Evolutionary conservation across 192 early-diverging fungal genomes (phyloP).

Genomic region (Coemansia reversa): DNA sequence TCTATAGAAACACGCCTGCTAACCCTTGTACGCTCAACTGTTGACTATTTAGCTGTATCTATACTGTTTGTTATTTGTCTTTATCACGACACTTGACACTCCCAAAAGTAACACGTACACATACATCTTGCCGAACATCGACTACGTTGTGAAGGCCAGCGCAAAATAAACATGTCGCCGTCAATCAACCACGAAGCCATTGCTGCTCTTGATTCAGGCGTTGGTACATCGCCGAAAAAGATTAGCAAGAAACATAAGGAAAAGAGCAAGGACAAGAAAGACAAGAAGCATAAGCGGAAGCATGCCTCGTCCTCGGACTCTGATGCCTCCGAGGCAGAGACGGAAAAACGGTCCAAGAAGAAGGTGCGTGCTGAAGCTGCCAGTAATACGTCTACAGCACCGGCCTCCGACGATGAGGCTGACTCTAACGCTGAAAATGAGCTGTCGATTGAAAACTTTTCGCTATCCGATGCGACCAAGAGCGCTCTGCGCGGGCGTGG

Average conservation of each 20-base stretch:
- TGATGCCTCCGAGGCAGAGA: slow-evolving; percentile 34
- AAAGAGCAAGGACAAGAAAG: slow-evolving; percentile 34
- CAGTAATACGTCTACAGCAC: slow-evolving; percentile 29
- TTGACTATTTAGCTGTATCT: background rate
- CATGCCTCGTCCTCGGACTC: slow-evolving; percentile 28
- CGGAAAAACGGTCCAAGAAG: slow-evolving; percentile 50
- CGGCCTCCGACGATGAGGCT: slow-evolving; percentile 29
- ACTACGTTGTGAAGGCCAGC: background rate
- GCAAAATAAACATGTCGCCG: slow-evolving; percentile 17
- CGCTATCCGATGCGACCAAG: slow-evolving; percentile 66
- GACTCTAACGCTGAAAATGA: slow-evolving; percentile 43
- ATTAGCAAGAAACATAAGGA: slow-evolving; percentile 44
- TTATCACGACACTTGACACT: slow-evolving; percentile 3
- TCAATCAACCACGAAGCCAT: slow-evolving; percentile 31
- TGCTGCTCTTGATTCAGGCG: slow-evolving; percentile 14
- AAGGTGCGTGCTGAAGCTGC: slow-evolving; percentile 49
- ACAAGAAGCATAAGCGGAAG: slow-evolving; percentile 50
- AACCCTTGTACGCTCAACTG: slow-evolving; percentile 11
- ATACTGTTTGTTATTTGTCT: slow-evolving; percentile 2
- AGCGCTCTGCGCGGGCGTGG: slow-evolving; percentile 68
- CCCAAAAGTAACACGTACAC: background rate
- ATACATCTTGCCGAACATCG: background rate
- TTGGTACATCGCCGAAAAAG: slow-evolving; percentile 10
- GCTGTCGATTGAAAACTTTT: slow-evolving; percentile 61
- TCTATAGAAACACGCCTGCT: background rate